These are phyloP conservation scores for Pilatotrama ljubarskyi DNA, from an alignment of 768 basidiomycete species.

Conservation along the genomic window DNA sequence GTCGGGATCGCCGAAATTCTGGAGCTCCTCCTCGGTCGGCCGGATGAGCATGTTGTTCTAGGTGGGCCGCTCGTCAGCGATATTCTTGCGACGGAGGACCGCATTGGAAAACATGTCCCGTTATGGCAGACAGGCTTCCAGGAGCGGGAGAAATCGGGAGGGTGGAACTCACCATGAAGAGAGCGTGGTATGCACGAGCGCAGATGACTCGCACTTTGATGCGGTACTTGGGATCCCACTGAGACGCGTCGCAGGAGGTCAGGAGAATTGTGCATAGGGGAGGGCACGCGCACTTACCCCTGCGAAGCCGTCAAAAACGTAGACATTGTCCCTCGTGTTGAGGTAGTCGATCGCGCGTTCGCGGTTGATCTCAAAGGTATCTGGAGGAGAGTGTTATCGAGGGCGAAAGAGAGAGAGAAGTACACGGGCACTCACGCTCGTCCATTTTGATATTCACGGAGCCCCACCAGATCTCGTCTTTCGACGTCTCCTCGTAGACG, in stretches of 20 bases:
- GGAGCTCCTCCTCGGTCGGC: slow-evolving; percentile 92
- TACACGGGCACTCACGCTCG: slow-evolving; percentile 61
- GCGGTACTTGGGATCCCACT: slow-evolving; percentile 99
- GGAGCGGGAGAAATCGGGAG: slow-evolving; percentile 5
- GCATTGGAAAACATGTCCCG: slow-evolving; percentile 4
- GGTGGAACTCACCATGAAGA: slow-evolving; percentile 83
- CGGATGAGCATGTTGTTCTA: slow-evolving; percentile 99
- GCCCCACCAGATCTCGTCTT: slow-evolving; percentile 99
- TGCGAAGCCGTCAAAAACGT: slow-evolving; percentile 95
- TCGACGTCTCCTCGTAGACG: slow-evolving; percentile 94
- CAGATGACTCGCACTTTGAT: slow-evolving; percentile 99
- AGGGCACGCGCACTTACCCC: slow-evolving; percentile 53
- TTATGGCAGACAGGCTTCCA: slow-evolving; percentile 6
- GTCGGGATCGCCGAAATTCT: slow-evolving; percentile 94
- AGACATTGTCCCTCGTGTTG: slow-evolving; percentile 97
- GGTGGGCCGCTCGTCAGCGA: slow-evolving; percentile 7
- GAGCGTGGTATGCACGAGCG: slow-evolving; percentile 95
- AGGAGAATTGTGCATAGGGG: background rate
- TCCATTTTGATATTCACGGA: slow-evolving; percentile 99
- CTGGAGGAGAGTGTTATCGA: slow-evolving; percentile 35
- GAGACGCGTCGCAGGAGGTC: background rate
- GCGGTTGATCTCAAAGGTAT: slow-evolving; percentile 99
- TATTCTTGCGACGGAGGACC: slow-evolving; percentile 12
- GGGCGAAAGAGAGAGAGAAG: no score
- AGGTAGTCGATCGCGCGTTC: slow-evolving; percentile 99